phyloP scores from a whole-genome alignment of 139 green algal species.

The Mesotaenium endlicherianum region DNA sequence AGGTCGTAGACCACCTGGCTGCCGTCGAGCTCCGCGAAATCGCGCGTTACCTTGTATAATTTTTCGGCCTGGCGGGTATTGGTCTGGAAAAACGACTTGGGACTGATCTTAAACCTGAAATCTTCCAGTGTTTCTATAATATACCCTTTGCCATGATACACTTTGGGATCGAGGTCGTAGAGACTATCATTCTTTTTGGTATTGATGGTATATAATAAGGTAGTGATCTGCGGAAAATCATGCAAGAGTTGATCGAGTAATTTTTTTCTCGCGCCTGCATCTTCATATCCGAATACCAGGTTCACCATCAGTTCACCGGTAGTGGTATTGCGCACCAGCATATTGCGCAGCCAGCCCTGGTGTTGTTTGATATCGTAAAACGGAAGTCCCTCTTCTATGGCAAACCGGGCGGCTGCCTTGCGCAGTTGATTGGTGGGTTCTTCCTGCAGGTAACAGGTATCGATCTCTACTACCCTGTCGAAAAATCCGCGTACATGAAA shows the following conservation, averaged over 20 bases:
- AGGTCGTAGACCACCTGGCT: constrained; percentile 71
- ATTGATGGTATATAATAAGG: background rate
- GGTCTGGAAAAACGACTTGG: constrained; percentile 78
- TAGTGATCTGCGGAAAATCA: background rate
- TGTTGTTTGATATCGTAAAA: too few species aligned
- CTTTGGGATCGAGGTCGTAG: background rate
- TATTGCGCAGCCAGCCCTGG: too few species aligned
- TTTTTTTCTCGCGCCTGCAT: background rate
- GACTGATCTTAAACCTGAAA: constrained; percentile 63
- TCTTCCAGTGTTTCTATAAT: constrained; percentile 47
- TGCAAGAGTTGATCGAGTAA: background rate
- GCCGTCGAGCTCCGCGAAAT: background rate
- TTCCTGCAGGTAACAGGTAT: too few species aligned
- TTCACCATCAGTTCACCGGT: background rate
- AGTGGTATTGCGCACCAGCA: too few species aligned
- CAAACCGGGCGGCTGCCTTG: too few species aligned
- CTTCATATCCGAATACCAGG: background rate
- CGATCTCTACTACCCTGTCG: too few species aligned
- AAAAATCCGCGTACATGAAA: too few species aligned
- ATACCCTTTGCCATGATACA: background rate
- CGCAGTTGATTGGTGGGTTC: too few species aligned
- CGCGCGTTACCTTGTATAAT: constrained; percentile 54
- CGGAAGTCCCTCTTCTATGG: too few species aligned
- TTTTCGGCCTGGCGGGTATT: constrained; percentile 68
- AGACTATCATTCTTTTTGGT: background rate